Base-by-base conservation (phyloP, 331 rosid genomes). In the Phaseolus coccineus region DNA sequence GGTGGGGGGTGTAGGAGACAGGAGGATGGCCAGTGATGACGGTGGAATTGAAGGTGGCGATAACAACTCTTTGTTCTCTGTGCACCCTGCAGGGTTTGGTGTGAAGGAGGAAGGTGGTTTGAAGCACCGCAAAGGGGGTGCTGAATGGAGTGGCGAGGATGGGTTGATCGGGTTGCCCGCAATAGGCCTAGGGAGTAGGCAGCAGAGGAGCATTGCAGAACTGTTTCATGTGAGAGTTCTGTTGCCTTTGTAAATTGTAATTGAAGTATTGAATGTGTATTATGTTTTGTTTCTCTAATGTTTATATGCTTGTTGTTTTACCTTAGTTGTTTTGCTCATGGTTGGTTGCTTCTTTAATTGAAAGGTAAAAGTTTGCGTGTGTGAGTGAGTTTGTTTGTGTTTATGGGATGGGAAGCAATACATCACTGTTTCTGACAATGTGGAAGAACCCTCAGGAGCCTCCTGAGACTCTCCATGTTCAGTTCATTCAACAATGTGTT, bases 111-210 rank as follows among this genome's bases (percentile, higher is more conserved):
- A 88, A 33, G 50, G 69, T 33, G 91, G 12, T 37, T 8, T 61
- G 48, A 87, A 67, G 70, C 81, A 31, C 88, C 83, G 83, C 62
- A 73, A 28, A 87, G 88, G 89, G 31, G 88, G 88, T 0, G 76
- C 87, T 0, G 94, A 95, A 74, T 92, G 99, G 98, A 94, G 90
- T 13, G 78, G 78, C 6, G 88, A 74, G 1, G 90, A 91, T 44
- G 93, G 97, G 24, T 85, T 93, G 86, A 93, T 95, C 33, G 97
- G 99, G 46, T 82, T 92, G 85, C 97, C 95, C 24, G 85, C 94
- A 63, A 65, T 95, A 22, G 99, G 98, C 51, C 93, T 91, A 76
- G 97, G 97, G 52, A 93, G 84, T 83, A 90, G 89, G 87, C 99
- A 90, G 87, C 99, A 90, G 73, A 93, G 87, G 89, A 91, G 96